Conservation (phyloP, 2,329 filamentous ascomycete genomes). For the Aspergillus sp. region DNA sequence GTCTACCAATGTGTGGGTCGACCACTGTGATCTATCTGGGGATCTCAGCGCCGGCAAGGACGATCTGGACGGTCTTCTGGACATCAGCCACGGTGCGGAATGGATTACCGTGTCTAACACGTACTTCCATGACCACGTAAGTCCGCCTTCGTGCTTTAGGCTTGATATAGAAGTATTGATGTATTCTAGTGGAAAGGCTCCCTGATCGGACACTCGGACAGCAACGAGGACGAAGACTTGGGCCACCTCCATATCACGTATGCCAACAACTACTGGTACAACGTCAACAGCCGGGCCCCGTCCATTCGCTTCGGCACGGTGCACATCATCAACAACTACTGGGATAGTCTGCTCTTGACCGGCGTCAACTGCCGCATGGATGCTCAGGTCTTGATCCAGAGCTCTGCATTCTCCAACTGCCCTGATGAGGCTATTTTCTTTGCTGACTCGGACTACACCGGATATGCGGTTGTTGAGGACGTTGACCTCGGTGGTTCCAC, state of each 20-base stretch:
- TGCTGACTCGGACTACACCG: neutral
- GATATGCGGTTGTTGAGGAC: neutral
- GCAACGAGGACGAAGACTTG: neutral
- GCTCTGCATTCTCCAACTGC: constrained; percentile 1
- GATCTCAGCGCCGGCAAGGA: neutral
- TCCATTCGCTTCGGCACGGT: neutral
- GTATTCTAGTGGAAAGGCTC: neutral
- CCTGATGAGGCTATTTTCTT: neutral
- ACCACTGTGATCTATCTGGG: neutral
- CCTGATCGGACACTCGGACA: neutral
- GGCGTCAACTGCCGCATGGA: constrained; percentile 5
- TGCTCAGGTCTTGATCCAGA: constrained; percentile 1
- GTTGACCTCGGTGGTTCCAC: neutral
- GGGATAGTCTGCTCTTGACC: neutral
- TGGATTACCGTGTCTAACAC: neutral
- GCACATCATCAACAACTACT: constrained; percentile 4
- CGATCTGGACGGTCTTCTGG: neutral
- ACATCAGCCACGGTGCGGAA: neutral
- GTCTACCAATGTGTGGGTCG: neutral
- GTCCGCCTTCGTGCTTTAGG: neutral
- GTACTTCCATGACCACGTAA: neutral
- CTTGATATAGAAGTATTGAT: neutral
- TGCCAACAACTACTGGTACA: neutral
- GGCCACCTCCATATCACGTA: neutral
- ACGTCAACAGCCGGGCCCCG: neutral